These are phyloP conservation scores for Quambalaria eucalypti DNA, from an alignment of 1,284 basidiomycete genomes.

Conservation along the genomic window DNA sequence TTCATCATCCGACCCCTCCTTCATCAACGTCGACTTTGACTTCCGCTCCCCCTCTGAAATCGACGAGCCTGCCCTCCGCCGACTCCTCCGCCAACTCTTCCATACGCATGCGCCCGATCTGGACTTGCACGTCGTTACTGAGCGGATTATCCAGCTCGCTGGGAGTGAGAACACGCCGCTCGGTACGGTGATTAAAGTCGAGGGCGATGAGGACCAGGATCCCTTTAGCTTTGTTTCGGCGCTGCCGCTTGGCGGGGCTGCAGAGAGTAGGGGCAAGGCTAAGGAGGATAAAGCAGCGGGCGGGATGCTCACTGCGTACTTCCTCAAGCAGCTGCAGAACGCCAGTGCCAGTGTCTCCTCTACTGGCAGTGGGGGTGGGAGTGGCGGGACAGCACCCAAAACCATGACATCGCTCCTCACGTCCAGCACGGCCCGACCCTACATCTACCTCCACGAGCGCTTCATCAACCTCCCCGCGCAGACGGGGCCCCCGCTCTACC, in stretches of 20 bases:
- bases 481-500: slow-evolving; percentile 38
- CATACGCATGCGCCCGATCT: slow-evolving; percentile 40
- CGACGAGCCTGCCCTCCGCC: slow-evolving; percentile 37
- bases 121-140: slow-evolving; percentile 25
- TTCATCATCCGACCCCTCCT: slow-evolving; percentile 7
- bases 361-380: too few species aligned
- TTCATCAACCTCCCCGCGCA: slow-evolving; percentile 44
- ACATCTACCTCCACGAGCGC: slow-evolving; percentile 36
- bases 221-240: slow-evolving; percentile 42
- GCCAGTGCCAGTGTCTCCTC: too few species aligned
- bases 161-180: slow-evolving; percentile 13
- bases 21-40: slow-evolving; percentile 45
- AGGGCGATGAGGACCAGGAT: slow-evolving; percentile 38
- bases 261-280: too few species aligned
- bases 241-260: slow-evolving; percentile 6
- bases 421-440: slow-evolving; percentile 1
- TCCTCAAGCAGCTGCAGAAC: too few species aligned
- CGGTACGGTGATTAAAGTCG: slow-evolving; percentile 41
- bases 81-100: slow-evolving; percentile 42
- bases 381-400: too few species aligned
- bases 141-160: slow-evolving; percentile 21
- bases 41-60: slow-evolving; percentile 34
- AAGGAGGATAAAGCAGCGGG: not conserved
- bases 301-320: too few species aligned
- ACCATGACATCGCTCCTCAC: not conserved